Evolutionary conservation across 2,329 filamentous ascomycete genomes (phyloP).

Genomic region (Metarhizium humberi): DNA sequence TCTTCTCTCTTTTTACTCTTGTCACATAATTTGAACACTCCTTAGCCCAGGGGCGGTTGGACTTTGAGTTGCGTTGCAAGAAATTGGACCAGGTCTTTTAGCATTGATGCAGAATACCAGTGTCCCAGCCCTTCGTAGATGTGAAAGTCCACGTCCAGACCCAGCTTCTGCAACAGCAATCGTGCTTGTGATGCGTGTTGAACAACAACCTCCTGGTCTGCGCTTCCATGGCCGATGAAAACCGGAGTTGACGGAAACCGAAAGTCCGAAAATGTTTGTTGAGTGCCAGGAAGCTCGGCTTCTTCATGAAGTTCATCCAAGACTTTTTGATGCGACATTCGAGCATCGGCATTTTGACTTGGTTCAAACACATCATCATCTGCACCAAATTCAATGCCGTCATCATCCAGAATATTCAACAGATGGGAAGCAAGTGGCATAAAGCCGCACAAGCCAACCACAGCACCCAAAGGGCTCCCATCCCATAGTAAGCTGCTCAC

Average conservation of each 20-base stretch:
- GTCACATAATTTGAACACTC: too few relatives aligned
- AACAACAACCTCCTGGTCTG: conserved; percentile 32
- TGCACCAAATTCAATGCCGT: neutral
- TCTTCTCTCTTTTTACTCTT: neutral
- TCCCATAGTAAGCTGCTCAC: conserved; percentile 34
- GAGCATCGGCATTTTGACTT: conserved; percentile 3
- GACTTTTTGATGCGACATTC: conserved; percentile 10
- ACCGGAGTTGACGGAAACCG: conserved; percentile 25
- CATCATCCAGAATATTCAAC: conserved; percentile 10
- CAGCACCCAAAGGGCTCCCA: conserved; percentile 25
- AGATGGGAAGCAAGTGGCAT: conserved; percentile 30
- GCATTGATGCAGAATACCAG: conserved; percentile 33
- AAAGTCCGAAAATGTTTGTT: neutral
- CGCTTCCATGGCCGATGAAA: conserved; percentile 35
- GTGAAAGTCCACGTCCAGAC: conserved; percentile 23
- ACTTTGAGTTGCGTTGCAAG: conserved; percentile 7
- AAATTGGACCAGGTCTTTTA: conserved; percentile 26
- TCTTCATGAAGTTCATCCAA: conserved; percentile 19
- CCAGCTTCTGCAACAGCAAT: conserved; percentile 23
- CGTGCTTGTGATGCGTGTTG: conserved; percentile 24
- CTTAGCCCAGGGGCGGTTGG: neutral
- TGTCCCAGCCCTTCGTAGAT: conserved; percentile 33
- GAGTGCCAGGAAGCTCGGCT: conserved; percentile 13
- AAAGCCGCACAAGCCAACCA: conserved; percentile 36
- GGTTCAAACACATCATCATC: conserved; percentile 14